phyloP scores from a whole-genome alignment of 129 eudicot species.

The Pulicaria dysenterica region DNA sequence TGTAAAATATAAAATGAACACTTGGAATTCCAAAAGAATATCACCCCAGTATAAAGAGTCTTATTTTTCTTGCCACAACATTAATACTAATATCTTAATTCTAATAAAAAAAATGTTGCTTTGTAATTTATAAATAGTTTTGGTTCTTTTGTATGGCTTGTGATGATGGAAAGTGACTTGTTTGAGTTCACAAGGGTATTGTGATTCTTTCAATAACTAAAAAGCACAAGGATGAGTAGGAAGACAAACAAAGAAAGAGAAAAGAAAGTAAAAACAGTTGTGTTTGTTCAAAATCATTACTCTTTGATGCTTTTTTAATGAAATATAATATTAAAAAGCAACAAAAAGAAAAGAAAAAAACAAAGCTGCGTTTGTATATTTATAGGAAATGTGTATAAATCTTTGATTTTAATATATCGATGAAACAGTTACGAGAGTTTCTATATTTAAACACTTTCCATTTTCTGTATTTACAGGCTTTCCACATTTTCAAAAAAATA shows the following conservation, averaged over 20 bases:
- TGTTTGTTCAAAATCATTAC: not conserved
- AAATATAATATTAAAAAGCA: constrained; percentile 9
- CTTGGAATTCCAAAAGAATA: no score
- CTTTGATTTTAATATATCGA: no score
- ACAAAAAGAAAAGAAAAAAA: not conserved
- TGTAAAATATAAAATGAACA: no score
- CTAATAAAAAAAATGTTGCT: not conserved
- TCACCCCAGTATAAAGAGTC: no score
- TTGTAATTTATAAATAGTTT: not conserved
- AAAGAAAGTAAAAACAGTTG: not conserved
- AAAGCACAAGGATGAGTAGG: constrained; percentile 11
- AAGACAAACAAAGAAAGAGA: not conserved
- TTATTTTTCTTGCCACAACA: no score
- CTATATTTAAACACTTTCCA: no score
- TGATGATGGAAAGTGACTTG: constrained; percentile 21
- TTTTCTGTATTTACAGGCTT: no score
- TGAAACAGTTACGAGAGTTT: no score
- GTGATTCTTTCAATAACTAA: constrained; percentile 20
- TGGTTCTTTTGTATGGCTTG: not conserved
- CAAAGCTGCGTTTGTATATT: no score
- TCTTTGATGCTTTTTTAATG: constrained; percentile 4
- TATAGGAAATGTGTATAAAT: no score
- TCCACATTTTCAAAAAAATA: no score
- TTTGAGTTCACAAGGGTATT: constrained; percentile 19
- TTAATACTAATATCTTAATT: not conserved